Evolutionary conservation across 225 moss, liverwort and hornwort genomes (phyloP), one percentile per base, ranked within the genome.

Genomic region (Ulota crispa): DNA sequence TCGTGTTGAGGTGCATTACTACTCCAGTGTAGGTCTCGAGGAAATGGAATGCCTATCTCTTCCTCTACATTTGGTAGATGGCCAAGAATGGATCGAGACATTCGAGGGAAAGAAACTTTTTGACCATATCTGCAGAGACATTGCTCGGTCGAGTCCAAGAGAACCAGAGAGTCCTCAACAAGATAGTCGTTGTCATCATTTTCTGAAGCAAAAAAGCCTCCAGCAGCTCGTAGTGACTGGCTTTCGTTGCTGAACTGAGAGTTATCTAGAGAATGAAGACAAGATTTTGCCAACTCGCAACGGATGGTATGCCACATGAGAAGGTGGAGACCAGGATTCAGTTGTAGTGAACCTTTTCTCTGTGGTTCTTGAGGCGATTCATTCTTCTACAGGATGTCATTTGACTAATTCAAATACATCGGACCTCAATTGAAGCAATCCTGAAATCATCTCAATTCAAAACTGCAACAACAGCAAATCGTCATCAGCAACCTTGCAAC

Each of bases 1-100:
- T 87, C 79, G 55, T 79, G 81, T 47, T 34, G 18, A 11, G 76
- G 72, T 47, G 74, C 31, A 41, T 65, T 68, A 23, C 34, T 81
- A 62, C 56, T 85, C 78, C 62, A 62, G 11, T 39, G 42, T 34
- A 79, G 64, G 23, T 63, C 73, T 72, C 68, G 67, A 85, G 76
- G 64, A 76, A 75, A 72, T n/a, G 83, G 72, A 68, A 85, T 68
- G 52, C 60, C 72, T 68, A 55, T 68, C 78, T 81, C 83, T 76
- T 87, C 83, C 15, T 81, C 69, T 62, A 80, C 73, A 34, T 83
- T 85, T 57, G 87, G 87, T 67, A 79, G 70, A 56, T 81, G 37
- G 34, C 80, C 81, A 79, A 64, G 87, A 62, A 78, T 75, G 47
- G 78, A 76, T 52, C 71, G 66, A 61, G 81, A 59, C 28, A 63